Percentiles rank a stretch among this genome's conserved stretches.
phyloP scores from a whole-genome alignment of 1,284 basidiomycete genomes.

The Vanrija sp. region DNA sequence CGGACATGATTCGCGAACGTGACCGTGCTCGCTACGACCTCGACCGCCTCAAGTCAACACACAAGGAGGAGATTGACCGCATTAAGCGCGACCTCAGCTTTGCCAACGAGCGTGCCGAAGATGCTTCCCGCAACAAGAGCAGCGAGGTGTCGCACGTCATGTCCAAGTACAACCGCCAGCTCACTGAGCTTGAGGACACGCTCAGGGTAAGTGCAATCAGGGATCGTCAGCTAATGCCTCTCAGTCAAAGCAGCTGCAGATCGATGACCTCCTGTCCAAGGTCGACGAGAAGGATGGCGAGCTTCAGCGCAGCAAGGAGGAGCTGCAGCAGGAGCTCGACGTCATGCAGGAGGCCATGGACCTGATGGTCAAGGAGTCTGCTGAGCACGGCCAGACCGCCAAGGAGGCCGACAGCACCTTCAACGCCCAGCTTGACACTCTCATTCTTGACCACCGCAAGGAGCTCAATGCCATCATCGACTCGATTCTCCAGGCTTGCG shows the following conservation, averaged over 20 bases:
- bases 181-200: conserved; percentile 91
- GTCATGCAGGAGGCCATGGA: conserved; percentile 98
- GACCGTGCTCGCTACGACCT: conserved; percentile 94
- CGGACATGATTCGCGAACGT: conserved; percentile 97
- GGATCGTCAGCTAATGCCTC: conserved; percentile 7
- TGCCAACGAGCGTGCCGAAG: conserved; percentile 97
- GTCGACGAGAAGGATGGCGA: conserved; percentile 71
- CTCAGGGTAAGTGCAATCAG: conserved; percentile 61
- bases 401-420: conserved; percentile 82
- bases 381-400: conserved; percentile 79
- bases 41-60: conserved; percentile 89
- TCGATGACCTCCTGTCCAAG: conserved; percentile 81
- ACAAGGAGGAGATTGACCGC: conserved; percentile 94
- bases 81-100: conserved; percentile 89
- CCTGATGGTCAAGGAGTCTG: conserved; percentile 82
- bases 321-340: conserved; percentile 94
- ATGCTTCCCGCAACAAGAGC: conserved; percentile 84
- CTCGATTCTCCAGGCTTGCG: conserved; percentile 94
- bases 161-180: conserved; percentile 91
- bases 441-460: conserved; percentile 96
- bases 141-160: conserved; percentile 87
- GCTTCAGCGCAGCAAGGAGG: conserved; percentile 75
- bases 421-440: conserved; percentile 91
- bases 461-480: conserved; percentile 98
- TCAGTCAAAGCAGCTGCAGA: conserved; percentile 87